Evolutionary conservation across 192 early-diverging fungal genomes (phyloP), one percentile per base, ranked within the genome.

Genomic region (Glomus cerebriforme): DNA sequence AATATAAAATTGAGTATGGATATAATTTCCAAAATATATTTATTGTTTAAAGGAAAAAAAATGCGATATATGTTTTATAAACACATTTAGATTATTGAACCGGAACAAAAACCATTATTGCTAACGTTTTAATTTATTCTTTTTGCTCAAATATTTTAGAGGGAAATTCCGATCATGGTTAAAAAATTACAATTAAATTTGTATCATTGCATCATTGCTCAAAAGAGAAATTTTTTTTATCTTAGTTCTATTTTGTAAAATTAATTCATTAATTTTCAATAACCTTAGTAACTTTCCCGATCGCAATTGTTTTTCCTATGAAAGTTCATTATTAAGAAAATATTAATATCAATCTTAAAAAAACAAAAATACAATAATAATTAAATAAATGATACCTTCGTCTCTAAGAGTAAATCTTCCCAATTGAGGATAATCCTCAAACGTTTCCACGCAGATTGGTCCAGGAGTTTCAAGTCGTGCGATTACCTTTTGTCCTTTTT

Each of bases 341-440:
- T 35, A 32, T 31, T 19, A 35, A 32, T 15, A 22, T 31, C 27
- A 59, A 34, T 12, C n/a, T n/a, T 31, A 32, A 29, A 59, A 35
- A 24, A 54, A 60, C 4, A 59, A 35, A 24, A 54, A 60, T 12
- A 9, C 2, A 47, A 27, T 74, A n/a, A 59, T 90, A 39, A 39
- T 35, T 39, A 39, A 39, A 39, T 39, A 39, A 39, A 39, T 39
- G 37, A 39, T 9, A 78, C 95, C 96, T 88, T 99, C 97, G 81
- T 98, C 97, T 79, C 98, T 93, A 32, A 99, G 88, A n/a, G 97
- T 99, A 86, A 99, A 99, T 65, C 98, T 91, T 54, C 98, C 98
- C 12, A 99, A 84, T 81, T 97, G 96, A 59, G 94, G 92, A 73
- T 94, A 92, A 29, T 95, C 93, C 22, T 87, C 86, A 85, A 92